Percentiles rank a stretch among this genome's conserved stretches.
Conservation (phyloP, 768 basidiomycete genomes). For the Tulasnella sp. region DNA sequence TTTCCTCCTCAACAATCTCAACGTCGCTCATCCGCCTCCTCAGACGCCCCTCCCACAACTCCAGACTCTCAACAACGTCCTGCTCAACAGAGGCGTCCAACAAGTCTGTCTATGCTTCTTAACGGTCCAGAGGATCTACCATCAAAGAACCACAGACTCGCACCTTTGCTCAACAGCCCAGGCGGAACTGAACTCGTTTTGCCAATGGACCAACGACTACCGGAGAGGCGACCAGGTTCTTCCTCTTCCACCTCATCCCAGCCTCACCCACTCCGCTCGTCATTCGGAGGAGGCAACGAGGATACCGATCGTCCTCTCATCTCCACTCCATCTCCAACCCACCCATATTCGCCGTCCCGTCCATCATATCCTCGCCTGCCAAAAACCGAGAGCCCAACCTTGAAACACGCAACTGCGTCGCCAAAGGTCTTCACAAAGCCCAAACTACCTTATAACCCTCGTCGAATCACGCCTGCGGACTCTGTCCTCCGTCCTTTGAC, state of each 20-base stretch:
- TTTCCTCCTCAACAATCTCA: constrained; percentile 16
- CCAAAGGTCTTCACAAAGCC: constrained; percentile 30
- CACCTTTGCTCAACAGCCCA: constrained; percentile 20
- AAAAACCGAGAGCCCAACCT: neutral
- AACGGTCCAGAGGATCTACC: constrained; percentile 12
- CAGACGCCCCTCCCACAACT: constrained; percentile 2
- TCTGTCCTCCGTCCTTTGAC: constrained; percentile 61
- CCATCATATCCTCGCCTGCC: constrained; percentile 25
- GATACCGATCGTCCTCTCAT: constrained; percentile 2
- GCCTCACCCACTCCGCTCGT: constrained; percentile 18
- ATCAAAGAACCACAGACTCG: constrained; percentile 5
- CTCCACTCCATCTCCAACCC: constrained; percentile 12
- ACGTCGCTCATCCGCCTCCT: neutral
- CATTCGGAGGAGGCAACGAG: constrained; percentile 7
- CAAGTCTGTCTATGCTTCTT: constrained; percentile 19
- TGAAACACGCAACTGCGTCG: constrained; percentile 23
- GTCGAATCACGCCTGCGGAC: constrained; percentile 50
- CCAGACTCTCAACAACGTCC: neutral
- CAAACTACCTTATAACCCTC: constrained; percentile 56
- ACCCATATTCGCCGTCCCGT: constrained; percentile 18
- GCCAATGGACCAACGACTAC: constrained; percentile 25
- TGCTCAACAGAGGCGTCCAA: constrained; percentile 8
- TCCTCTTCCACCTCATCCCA: constrained; percentile 31
- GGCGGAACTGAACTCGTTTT: constrained; percentile 29
- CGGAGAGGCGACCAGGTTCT: constrained; percentile 36